These are phyloP conservation scores for Wickerhamomyces sydowiorum DNA, from an alignment of 805 yeast species.

Conservation along the genomic window DNA sequence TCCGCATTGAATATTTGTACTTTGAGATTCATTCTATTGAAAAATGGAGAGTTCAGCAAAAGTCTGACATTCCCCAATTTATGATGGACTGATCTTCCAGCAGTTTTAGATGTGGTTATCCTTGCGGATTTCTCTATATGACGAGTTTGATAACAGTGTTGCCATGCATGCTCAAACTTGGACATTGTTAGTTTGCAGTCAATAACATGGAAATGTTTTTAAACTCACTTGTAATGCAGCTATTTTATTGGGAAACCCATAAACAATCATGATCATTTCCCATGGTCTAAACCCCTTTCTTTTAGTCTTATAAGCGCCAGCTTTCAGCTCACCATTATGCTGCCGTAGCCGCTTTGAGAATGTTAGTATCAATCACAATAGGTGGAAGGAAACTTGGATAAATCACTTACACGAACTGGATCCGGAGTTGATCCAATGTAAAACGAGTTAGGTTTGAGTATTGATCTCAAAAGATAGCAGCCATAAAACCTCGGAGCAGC, in stretches of 20 bases:
- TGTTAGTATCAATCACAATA: conserved; percentile 2
- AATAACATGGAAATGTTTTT: too few relatives aligned
- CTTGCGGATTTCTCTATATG: conserved; percentile 41
- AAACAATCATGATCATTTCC: conserved; percentile 57
- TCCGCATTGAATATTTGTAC: conserved; percentile 39
- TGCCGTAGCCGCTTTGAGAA: conserved; percentile 53
- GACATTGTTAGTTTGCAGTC: not conserved
- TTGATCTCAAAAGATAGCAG: conserved; percentile 63
- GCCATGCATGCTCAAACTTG: conserved; percentile 77
- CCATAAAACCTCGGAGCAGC: conserved; percentile 50
- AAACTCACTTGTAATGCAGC: conserved; percentile 50
- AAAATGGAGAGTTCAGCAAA: conserved; percentile 37
- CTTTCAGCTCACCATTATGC: conserved; percentile 67
- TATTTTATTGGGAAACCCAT: conserved; percentile 67
- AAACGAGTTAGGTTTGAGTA: conserved; percentile 49
- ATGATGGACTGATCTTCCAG: conserved; percentile 38
- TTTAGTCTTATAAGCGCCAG: conserved; percentile 70
- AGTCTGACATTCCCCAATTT: conserved; percentile 43
- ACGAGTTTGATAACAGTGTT: conserved; percentile 62
- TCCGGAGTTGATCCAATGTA: conserved; percentile 83
- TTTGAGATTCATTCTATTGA: conserved; percentile 37
- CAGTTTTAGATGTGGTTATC: conserved; percentile 29
- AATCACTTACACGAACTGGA: conserved; percentile 42
- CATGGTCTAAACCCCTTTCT: conserved; percentile 61
- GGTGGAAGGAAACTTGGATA: too few relatives aligned